Evolutionary conservation across 129 eudicot genomes (phyloP).

Genomic region (Kitagawia praeruptora): DNA sequence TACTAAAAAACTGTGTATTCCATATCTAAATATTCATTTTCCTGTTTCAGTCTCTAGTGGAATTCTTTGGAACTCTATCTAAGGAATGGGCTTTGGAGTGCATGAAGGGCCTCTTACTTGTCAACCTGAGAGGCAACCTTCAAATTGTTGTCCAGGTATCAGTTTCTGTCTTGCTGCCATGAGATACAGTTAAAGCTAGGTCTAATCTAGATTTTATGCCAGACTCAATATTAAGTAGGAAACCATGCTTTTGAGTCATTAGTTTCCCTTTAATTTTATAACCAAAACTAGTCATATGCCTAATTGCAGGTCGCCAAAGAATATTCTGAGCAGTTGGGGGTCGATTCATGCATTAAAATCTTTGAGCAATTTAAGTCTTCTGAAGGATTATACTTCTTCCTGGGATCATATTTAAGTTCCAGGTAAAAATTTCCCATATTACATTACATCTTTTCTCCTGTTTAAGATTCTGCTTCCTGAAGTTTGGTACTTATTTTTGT

Average conservation of each 20-base stretch:
- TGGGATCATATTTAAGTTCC: constrained; percentile 65
- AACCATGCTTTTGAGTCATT: not conserved
- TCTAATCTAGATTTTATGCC: not conserved
- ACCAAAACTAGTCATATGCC: not conserved
- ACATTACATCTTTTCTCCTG: not conserved
- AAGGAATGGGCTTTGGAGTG: constrained; percentile 66
- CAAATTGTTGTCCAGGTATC: constrained; percentile 71
- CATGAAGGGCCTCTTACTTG: constrained; percentile 63
- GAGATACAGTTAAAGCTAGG: not conserved
- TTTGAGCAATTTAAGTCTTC: constrained; percentile 70
- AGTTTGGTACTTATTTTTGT: not conserved
- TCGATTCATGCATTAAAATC: constrained; percentile 50
- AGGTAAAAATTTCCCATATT: constrained; percentile 24
- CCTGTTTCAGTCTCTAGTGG: constrained; percentile 50
- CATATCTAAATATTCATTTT: not conserved
- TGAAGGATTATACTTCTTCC: constrained; percentile 60
- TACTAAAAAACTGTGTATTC: not conserved
- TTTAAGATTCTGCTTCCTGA: not conserved
- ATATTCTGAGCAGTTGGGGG: constrained; percentile 57
- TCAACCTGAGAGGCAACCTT: constrained; percentile 62
- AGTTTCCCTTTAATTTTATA: not conserved
- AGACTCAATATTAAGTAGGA: not conserved
- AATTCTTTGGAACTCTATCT: constrained; percentile 64
- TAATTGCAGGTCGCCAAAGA: constrained; percentile 53
- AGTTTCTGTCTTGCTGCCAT: not conserved